Evolutionary conservation across 2,329 filamentous ascomycete genomes (phyloP), one percentile per base, ranked within the genome.

Genomic region (Coniochaeta hoffmannii): DNA sequence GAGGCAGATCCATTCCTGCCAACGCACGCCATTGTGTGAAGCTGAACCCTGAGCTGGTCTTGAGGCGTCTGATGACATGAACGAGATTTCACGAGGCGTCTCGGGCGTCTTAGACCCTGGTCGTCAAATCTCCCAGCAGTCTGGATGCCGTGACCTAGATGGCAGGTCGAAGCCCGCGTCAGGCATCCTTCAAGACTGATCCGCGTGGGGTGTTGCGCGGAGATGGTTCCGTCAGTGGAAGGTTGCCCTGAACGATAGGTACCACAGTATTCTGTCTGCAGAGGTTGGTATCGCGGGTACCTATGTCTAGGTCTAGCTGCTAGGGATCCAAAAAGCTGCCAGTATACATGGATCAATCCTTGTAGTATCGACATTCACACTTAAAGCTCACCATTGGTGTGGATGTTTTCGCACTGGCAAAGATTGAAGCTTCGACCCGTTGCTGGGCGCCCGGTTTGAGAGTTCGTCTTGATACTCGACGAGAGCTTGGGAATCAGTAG

Each of bases 401-500:
- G 72, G 69, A 72, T 76, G 76, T 80, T 77, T 79, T 79, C 76
- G 74, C 76, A 56, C 76, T 80, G 78, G 77, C 78, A 78, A 69
- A 79, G 73, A 80, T 67, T 31, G 65, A 74, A 62, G 53, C 26
- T 65, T 67, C 57, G 60, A 73, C 78, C 77, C 76, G 70, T 78
- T 79, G 76, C 78, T 80, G 76, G 76, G 77, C 77, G 76, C 77
- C 76, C 73, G 73, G 69, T 75, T 78, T 68, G 73, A 80, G 76
- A 76, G 67, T 70, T 76, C 77, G 77, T 80, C 72, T 77, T 79
- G 76, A 71, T 71, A 68, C 64, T 79, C 73, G 59, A 69, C 68
- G 77, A 80, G 62, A 76, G 70, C 71, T 68, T 74, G 76, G 77
- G 77, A 80, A 80, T 81, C 76, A 79, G 77, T 76, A 79, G 78